These are phyloP conservation scores for Metschnikowia kunwiensis DNA, from an alignment of 805 yeast species.

Conservation along the genomic window DNA sequence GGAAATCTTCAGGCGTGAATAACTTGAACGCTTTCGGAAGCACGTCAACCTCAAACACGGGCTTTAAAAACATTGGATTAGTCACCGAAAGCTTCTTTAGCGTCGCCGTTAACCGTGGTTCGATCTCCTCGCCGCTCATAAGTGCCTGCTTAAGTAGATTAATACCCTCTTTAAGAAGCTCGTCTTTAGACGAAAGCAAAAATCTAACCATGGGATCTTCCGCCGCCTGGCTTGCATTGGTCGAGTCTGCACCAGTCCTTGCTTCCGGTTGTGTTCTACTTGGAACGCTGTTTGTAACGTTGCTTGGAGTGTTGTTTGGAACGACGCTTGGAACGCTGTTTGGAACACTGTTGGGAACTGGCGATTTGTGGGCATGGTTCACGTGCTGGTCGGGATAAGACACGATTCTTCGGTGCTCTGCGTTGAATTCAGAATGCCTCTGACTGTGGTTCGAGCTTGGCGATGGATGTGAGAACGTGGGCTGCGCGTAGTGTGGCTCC, in stretches of 20 bases:
- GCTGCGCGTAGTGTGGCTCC: constrained; percentile 16
- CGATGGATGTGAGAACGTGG: constrained; percentile 14
- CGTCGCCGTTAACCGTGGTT: constrained; percentile 22
- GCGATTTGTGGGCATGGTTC: too few species aligned
- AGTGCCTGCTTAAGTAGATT: constrained; percentile 37
- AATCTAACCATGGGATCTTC: constrained; percentile 37
- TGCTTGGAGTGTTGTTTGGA: too few species aligned
- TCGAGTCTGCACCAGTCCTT: too few species aligned
- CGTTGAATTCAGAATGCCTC: neutral
- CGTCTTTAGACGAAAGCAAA: constrained; percentile 31
- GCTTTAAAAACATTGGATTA: constrained; percentile 30
- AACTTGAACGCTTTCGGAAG: constrained; percentile 25
- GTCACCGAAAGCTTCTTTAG: constrained; percentile 28
- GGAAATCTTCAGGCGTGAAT: constrained; percentile 32
- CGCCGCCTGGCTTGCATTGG: too few species aligned
- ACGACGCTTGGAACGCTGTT: too few species aligned
- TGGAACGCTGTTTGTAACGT: too few species aligned
- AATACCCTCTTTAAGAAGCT: constrained; percentile 35
- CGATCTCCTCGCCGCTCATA: constrained; percentile 33
- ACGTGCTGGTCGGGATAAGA: too few species aligned
- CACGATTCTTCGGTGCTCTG: neutral
- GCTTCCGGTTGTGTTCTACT: too few species aligned
- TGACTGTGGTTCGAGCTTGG: neutral
- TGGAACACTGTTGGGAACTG: too few species aligned
- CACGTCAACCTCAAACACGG: constrained; percentile 27